Conservation (phyloP, 257 asterid species). For the Solanum sejunctum region DNA sequence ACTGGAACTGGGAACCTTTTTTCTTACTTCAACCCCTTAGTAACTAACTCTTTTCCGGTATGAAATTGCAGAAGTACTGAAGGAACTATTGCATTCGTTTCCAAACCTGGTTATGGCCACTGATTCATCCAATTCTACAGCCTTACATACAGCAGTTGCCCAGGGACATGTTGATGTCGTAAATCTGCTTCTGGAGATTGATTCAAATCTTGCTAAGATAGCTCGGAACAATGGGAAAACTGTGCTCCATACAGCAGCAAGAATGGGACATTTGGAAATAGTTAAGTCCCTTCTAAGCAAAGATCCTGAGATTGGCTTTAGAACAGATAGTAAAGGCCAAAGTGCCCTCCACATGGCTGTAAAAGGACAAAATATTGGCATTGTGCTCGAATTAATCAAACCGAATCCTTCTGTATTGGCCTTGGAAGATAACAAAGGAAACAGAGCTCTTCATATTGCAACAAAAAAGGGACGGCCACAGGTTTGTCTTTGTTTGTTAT, state of each 20-base stretch:
- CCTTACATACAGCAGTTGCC: conserved; percentile 94
- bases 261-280: conserved; percentile 93
- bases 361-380: conserved; percentile 72
- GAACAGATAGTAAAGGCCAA: conserved; percentile 87
- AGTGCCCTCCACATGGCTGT: conserved; percentile 95
- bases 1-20: neutral
- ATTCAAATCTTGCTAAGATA: conserved; percentile 68
- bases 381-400: conserved; percentile 69
- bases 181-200: conserved; percentile 67
- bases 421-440: conserved; percentile 76
- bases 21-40: neutral
- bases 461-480: conserved; percentile 75
- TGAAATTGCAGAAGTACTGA: conserved; percentile 60
- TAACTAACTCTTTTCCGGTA: neutral
- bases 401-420: conserved; percentile 66
- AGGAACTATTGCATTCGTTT: conserved; percentile 47
- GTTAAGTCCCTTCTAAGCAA: conserved; percentile 60
- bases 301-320: conserved; percentile 59
- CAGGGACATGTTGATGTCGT: conserved; percentile 73
- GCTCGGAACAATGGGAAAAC: conserved; percentile 90
- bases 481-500: conserved; percentile 27
- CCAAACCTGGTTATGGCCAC: conserved; percentile 88
- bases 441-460: conserved; percentile 82
- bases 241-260: conserved; percentile 86
- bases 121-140: conserved; percentile 70